Base-by-base conservation (phyloP, 1,139 yeast genomes). In the Nematodospora anomalae region DNA sequence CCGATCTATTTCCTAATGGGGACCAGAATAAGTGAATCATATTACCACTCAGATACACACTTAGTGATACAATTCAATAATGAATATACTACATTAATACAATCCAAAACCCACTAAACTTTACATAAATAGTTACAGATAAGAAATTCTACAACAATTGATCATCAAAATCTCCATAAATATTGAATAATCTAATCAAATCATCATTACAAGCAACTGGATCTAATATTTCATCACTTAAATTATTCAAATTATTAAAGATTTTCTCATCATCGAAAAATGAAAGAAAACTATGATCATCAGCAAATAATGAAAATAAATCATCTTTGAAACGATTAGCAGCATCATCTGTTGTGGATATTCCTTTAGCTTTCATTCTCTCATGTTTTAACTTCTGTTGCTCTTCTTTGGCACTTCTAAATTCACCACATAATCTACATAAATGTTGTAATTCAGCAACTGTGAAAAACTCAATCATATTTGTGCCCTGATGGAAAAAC, bases 351-450 rank as follows among this genome's bases (percentile, higher is more conserved):
- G 22, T 31, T 14, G 28, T 16, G 8, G 14, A 15, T 11, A 30
- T 29, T 4, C 41, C 36, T 20, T 26, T 36, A 2, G 31, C 31
- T 24, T 30, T 30, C 28, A 38, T 23, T 30, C 38, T 30, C 22
- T 41, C 43, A 5, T 31, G 16, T 18, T 41, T 41, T 32, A 54
- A 47, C 27, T 51, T 52, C 18, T 50, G 50, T 40, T 60, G 68
- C 35, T 57, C 59, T 25, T 59, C 63, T 42, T 70, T 71, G 4
- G 73, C 72, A n/a, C 51, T 43, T 33, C 68, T 49, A 44, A 68
- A 68, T 33, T 71, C 75, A 33, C 66, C 71, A 43, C 71, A 64
- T 35, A 71, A 52, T 36, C 58, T 58, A 41, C 69, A 57, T 33
- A 71, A 53, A 43, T 62, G 63, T 28, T 62, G 58, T 21, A 71